Evolutionary conservation across 1,284 basidiomycete species (phyloP), one percentile per base, ranked within the genome.

Genomic region (Ustilago loliicola): DNA sequence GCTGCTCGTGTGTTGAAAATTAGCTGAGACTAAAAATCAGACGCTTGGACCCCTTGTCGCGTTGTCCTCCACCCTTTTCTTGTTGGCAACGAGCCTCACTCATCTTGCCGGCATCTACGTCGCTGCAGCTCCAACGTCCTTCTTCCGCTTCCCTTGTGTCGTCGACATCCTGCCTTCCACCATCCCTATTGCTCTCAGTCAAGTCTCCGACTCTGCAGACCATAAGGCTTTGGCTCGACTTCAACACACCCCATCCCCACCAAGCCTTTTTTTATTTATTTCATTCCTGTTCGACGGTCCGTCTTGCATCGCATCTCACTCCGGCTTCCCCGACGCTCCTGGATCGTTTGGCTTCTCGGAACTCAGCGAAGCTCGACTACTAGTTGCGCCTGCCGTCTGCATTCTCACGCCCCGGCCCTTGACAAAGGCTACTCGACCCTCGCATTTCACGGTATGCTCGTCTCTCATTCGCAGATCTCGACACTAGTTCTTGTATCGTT

Each of bases 321-420:
- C 7, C 32, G 32, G 32, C 32, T 11, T 11, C 11, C 11, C 32
- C 32, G 5, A 5, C 11, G 32, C 32, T 34, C 32, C 32, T 34
- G 32, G 32, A 34, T 34, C 32, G 32, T 5, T 34, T 15, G 38
- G 15, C 38, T 40, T 15, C 38, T 40, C 38, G 1, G 38, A 15
- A 40, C 38, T 36, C 34, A 36, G 2, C 34, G 15, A 40, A 6
- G 15, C 38, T 40, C 38, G 38, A 19, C 38, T 4, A 7, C 38
- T 40, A 6, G 7, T 40, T 40, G 15, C n/a, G 23, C 21, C 23
- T 27, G 2, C 9, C 45, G n/a, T 42, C 40, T 42, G 40, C 7
- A 42, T 19, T 54, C 52, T 38, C 52, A 54, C 52, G 52, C 52
- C 21, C 34, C n/a, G 7, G 52, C 32, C 38, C 42, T 42, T 42